Conservation (phyloP, 805 yeast genomes). For the Wickerhamiella spandovensis region DNA sequence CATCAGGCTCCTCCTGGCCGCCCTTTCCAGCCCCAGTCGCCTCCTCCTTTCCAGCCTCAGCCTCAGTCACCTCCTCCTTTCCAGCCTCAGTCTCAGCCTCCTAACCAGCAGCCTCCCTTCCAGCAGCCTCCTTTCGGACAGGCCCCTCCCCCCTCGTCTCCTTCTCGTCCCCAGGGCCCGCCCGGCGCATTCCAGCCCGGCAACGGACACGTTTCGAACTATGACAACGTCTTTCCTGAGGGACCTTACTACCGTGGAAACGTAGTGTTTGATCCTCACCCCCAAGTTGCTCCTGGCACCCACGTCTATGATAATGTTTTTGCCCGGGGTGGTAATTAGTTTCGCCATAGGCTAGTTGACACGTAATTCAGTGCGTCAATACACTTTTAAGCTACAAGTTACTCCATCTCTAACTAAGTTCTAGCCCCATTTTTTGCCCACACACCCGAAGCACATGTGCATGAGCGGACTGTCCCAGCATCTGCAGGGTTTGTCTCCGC, state of each 20-base stretch:
- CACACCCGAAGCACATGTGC: background rate
- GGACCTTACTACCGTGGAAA: background rate
- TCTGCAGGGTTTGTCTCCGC: background rate
- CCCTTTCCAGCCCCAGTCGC: background rate
- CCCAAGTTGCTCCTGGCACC: background rate
- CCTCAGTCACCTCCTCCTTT: too few relatives aligned
- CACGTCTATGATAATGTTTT: background rate
- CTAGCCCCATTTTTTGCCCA: background rate
- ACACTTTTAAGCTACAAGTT: too few relatives aligned
- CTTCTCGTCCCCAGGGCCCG: background rate
- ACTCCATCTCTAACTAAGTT: too few relatives aligned
- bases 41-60: background rate
- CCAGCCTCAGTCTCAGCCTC: too few relatives aligned
- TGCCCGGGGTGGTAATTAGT: background rate
- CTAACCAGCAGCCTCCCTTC: too few relatives aligned
- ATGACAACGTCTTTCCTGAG: background rate
- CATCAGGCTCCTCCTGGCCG: background rate
- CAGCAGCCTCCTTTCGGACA: background rate
- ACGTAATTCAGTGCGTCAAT: too few relatives aligned
- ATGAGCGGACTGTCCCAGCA: background rate
- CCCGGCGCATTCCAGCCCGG: background rate
- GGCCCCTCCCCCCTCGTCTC: background rate
- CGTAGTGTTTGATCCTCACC: background rate
- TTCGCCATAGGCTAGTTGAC: too few relatives aligned
- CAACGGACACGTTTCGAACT: background rate